These are phyloP conservation scores for Flaveria ramosissima DNA, from an alignment of 129 eudicot genomes.

Conservation along the genomic window DNA sequence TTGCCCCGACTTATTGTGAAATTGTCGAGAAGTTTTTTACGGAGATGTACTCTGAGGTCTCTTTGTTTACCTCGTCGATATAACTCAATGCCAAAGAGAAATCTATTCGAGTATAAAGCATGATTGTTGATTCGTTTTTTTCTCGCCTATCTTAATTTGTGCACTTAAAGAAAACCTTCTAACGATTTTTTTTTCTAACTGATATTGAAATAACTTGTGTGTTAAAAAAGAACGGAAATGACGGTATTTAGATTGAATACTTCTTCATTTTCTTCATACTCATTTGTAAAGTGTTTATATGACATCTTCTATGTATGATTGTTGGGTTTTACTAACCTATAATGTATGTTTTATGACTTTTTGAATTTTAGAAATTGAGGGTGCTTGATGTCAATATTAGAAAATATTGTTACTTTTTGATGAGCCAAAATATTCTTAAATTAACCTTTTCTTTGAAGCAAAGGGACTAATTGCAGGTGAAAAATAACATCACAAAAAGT, in stretches of 20 bases:
- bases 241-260: not conserved
- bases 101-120: not conserved
- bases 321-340: conserved; percentile 9
- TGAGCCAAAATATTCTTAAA: not conserved
- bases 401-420: conserved; percentile 24
- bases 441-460: conserved; percentile 33
- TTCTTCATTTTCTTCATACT: not conserved
- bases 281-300: conserved; percentile 16
- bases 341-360: conserved; percentile 11
- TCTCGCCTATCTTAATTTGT: not conserved
- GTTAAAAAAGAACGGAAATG: not conserved
- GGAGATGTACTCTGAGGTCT: conserved; percentile 45
- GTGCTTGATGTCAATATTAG: conserved; percentile 24
- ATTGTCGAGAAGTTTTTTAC: conserved; percentile 51
- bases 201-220: not conserved
- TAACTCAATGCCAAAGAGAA: conserved; percentile 23
- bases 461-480: conserved; percentile 24
- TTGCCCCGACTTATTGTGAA: conserved; percentile 49
- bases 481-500: conserved; percentile 26
- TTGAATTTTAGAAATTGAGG: not conserved
- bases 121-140: not conserved
- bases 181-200: not conserved
- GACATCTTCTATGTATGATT: conserved; percentile 1
- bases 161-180: not conserved
- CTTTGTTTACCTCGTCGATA: not conserved